phyloP scores from a whole-genome alignment of 2,329 filamentous ascomycete genomes.

The Apiospora rasikravindrae region DNA sequence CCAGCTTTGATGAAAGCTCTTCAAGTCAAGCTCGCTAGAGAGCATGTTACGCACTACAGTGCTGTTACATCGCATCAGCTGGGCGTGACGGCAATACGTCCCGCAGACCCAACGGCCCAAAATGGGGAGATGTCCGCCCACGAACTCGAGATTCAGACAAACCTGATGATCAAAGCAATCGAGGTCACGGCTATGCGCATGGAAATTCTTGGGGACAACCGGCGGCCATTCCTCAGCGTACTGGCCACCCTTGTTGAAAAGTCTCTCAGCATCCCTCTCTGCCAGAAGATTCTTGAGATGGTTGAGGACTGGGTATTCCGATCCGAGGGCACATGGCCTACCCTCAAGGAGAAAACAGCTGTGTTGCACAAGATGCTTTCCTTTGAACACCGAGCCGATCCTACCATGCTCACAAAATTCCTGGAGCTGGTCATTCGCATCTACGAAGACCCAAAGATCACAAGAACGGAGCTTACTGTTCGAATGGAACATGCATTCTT shows the following conservation, averaged over 20 bases:
- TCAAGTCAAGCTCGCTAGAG: slow-evolving; percentile 88
- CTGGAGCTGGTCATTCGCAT: slow-evolving; percentile 95
- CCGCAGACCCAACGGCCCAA: slow-evolving; percentile 60
- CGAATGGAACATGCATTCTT: slow-evolving; percentile 98
- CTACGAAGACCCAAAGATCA: slow-evolving; percentile 96
- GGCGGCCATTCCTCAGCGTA: slow-evolving; percentile 92
- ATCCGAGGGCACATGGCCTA: slow-evolving; percentile 93
- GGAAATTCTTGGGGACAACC: slow-evolving; percentile 87
- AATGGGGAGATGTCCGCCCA: slow-evolving; percentile 69
- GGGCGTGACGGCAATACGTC: slow-evolving; percentile 44
- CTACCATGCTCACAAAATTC: slow-evolving; percentile 88
- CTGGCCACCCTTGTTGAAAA: slow-evolving; percentile 95
- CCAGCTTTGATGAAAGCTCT: slow-evolving; percentile 89
- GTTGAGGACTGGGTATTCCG: slow-evolving; percentile 97
- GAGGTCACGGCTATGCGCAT: slow-evolving; percentile 92
- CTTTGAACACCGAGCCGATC: slow-evolving; percentile 85
- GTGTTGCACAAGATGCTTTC: slow-evolving; percentile 99
- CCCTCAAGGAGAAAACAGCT: slow-evolving; percentile 97
- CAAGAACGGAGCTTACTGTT: slow-evolving; percentile 92
- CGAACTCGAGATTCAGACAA: slow-evolving; percentile 87
- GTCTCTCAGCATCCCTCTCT: slow-evolving; percentile 84
- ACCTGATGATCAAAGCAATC: slow-evolving; percentile 92
- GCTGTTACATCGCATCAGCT: slow-evolving; percentile 59
- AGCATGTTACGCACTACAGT: slow-evolving; percentile 83
- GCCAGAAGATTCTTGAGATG: slow-evolving; percentile 91